A percentile compares a stretch with the other conserved stretches of the same genome.
Conservation (phyloP, 2,329 filamentous ascomycete genomes). For the Diaporthe ampelina region DNA sequence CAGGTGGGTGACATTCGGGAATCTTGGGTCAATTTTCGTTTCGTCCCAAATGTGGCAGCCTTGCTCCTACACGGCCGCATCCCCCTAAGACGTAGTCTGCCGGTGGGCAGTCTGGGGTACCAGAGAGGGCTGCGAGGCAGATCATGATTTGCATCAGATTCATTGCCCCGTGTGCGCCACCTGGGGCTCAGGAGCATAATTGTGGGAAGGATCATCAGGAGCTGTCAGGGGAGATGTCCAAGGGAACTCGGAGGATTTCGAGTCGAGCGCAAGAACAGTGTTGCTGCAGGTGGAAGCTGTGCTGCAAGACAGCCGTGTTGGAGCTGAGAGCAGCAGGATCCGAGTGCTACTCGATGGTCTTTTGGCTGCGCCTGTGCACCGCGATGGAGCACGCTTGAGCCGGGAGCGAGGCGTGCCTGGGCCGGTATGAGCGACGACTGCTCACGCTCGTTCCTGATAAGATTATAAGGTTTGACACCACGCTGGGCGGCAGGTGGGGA, state of each 20-base stretch:
- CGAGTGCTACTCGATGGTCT: slow-evolving; percentile 4
- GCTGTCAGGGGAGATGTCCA: slow-evolving; percentile 15
- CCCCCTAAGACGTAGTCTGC: slow-evolving; percentile 3
- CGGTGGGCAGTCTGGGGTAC: slow-evolving; percentile 18
- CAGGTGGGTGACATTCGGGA: slow-evolving; percentile 10
- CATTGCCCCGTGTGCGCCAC: slow-evolving; percentile 25
- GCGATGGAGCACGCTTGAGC: neutral
- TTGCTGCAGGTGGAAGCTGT: neutral
- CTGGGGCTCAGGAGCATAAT: slow-evolving; percentile 26
- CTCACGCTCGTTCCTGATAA: slow-evolving; percentile 7
- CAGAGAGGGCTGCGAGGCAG: slow-evolving; percentile 25
- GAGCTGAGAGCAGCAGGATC: slow-evolving; percentile 6
- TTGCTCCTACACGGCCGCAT: slow-evolving; percentile 12
- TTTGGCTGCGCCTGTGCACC: neutral
- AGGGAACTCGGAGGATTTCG: neutral
- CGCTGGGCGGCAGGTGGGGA: slow-evolving; percentile 18
- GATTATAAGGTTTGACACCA: slow-evolving; percentile 28
- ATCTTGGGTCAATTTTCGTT: slow-evolving; percentile 22
- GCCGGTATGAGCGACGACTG: neutral
- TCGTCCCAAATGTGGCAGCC: slow-evolving; percentile 27
- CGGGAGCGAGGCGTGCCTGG: slow-evolving; percentile 3
- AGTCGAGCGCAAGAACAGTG: neutral
- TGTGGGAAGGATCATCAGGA: slow-evolving; percentile 31
- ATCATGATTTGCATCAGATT: slow-evolving; percentile 34
- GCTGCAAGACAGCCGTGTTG: neutral